These are phyloP conservation scores for Pythium grandisporangium DNA, from an alignment of 352 stramenopile species.

Conservation along the genomic window DNA sequence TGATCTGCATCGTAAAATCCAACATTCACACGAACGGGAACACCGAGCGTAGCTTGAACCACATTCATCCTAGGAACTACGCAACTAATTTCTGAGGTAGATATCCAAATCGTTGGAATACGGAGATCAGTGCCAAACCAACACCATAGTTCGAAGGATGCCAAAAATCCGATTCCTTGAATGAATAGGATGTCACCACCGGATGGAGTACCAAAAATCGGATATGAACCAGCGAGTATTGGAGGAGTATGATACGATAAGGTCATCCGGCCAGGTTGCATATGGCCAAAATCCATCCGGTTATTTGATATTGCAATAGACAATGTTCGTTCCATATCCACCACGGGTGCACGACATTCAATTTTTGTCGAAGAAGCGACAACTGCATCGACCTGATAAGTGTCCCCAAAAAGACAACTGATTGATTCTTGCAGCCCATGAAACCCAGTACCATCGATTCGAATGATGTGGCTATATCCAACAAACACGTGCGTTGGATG, in stretches of 20 bases:
- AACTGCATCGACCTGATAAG: slow-evolving; percentile 2
- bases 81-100: neutral
- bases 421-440: neutral
- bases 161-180: slow-evolving; percentile 1
- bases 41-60: neutral
- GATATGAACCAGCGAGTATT: neutral
- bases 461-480: neutral
- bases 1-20: neutral
- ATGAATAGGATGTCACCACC: slow-evolving; percentile 3
- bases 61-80: neutral
- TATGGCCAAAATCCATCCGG: slow-evolving; percentile 6
- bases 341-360: slow-evolving; percentile 4
- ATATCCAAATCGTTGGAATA: slow-evolving; percentile 5
- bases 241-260: slow-evolving; percentile 4
- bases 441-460: slow-evolving; percentile 12
- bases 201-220: neutral
- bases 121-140: slow-evolving; percentile 3
- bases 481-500: slow-evolving; percentile 3
- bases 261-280: too few species aligned
- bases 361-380: slow-evolving; percentile 6
- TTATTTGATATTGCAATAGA: slow-evolving; percentile 13
- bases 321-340: slow-evolving; percentile 1
- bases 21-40: neutral
- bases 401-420: slow-evolving; percentile 15
- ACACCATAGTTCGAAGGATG: slow-evolving; percentile 2